Conservation (phyloP, 2,329 filamentous ascomycete genomes). For the Thelonectria olida region DNA sequence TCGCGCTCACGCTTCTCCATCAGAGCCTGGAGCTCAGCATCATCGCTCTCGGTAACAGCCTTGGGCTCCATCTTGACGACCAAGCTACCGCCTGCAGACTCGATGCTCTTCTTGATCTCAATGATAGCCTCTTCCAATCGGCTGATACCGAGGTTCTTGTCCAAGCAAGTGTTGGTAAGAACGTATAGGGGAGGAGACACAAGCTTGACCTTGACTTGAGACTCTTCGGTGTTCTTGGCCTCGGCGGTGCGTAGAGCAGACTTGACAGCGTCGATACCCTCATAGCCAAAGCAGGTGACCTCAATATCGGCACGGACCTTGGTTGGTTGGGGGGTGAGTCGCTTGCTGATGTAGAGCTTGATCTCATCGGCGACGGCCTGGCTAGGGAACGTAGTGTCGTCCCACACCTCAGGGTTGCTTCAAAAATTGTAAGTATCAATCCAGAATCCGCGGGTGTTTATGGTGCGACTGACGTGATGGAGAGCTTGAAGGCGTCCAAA, state of each 20-base stretch:
- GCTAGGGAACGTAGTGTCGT: slow-evolving; percentile 88
- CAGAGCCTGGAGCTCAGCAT: slow-evolving; percentile 93
- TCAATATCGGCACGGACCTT: slow-evolving; percentile 99
- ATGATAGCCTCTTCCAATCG: slow-evolving; percentile 89
- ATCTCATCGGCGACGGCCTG: slow-evolving; percentile 88
- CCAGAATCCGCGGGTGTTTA: neutral
- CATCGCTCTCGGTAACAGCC: slow-evolving; percentile 98
- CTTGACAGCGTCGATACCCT: slow-evolving; percentile 99
- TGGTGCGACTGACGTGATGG: slow-evolving; percentile 79
- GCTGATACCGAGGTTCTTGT: slow-evolving; percentile 87
- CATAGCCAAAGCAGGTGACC: slow-evolving; percentile 94
- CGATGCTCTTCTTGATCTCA: slow-evolving; percentile 85
- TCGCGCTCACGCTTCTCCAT: slow-evolving; percentile 99
- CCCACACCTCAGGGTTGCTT: slow-evolving; percentile 95
- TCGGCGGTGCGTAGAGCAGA: slow-evolving; percentile 89
- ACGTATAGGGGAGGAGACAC: slow-evolving; percentile 98
- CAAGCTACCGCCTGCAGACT: slow-evolving; percentile 79
- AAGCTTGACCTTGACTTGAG: slow-evolving; percentile 96
- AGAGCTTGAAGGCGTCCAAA: slow-evolving; percentile 98
- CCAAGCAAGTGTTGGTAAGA: slow-evolving; percentile 92
- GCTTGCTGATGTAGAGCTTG: slow-evolving; percentile 95
- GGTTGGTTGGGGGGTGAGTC: slow-evolving; percentile 96
- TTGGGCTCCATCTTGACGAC: slow-evolving; percentile 98
- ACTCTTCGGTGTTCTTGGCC: slow-evolving; percentile 89
- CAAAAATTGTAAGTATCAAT: slow-evolving; percentile 25